Evolutionary conservation across 148 eudicot genomes (phyloP), one percentile per base, ranked within the genome.

Genomic region (Vaccinium vitisidaea): DNA sequence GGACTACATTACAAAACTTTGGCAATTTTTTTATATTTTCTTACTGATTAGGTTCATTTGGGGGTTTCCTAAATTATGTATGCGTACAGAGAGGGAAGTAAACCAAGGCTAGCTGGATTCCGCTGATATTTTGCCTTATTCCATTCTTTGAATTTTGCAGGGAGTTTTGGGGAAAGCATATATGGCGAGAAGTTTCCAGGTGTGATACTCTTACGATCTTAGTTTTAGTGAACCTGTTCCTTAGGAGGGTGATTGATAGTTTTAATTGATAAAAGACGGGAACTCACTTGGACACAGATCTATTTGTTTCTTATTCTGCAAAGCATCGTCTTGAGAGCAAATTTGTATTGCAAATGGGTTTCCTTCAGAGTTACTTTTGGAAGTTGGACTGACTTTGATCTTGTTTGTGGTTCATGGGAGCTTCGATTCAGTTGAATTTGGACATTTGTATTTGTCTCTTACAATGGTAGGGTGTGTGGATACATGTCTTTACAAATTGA

Each of bases 181-280:
- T 97, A 94, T 75, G 98, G 92, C 58, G 98, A 92, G 71, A 92
- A 89, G 82, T 97, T 97, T 92, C 96, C 98, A 88, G 99, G 99
- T 97, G 88, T 81, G 86, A 80, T 70, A n/a, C 73, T 21, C 16
- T 48, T 25, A 21, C 65, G 10, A 25, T 71, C 12, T 67, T 55
- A 50, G 36, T 75, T 15, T 59, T 43, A 73, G n/a, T 58, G 27
- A 30, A 65, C 76, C 23, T 5, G 13, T 27, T 32, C 49, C 49
- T 27, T 82, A 30, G 84, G 59, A 49, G 27, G 52, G 59, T 70
- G 63, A 27, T 8, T 82, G 25, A 70, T 2, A 16, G 21, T 53
- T 11, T 83, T 53, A 27, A 32, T 71, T 11, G n/a, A 82, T 54
- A 36, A 36, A 36, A 15, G 50, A 23, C 65, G 30, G 5, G 8